These are phyloP conservation scores for Chloris gayana DNA, from an alignment of 176 grass and related monocot genomes.

Conservation along the genomic window DNA sequence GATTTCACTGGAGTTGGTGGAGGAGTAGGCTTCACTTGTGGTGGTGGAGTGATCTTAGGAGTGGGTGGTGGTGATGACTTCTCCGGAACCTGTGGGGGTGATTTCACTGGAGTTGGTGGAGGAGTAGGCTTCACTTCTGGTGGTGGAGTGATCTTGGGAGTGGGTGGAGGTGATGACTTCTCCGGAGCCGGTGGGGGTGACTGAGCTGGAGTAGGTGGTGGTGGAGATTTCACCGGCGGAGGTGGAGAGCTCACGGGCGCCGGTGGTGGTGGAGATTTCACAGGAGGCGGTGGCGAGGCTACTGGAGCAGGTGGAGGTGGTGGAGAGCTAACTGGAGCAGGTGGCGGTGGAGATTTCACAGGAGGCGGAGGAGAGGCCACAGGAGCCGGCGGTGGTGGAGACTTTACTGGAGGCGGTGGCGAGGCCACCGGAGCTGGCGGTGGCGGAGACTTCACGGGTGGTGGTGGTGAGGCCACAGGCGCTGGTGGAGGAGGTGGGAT, in stretches of 20 bases:
- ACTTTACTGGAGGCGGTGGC: neutral
- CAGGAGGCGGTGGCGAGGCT: neutral
- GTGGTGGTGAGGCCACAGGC: neutral
- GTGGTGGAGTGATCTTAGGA: neutral
- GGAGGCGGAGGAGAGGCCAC: slow-evolving; percentile 1
- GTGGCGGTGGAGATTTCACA: neutral
- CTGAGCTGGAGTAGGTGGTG: neutral
- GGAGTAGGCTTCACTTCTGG: neutral
- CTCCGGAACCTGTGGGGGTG: neutral
- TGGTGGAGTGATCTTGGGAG: neutral
- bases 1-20: neutral
- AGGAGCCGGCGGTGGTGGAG: neutral
- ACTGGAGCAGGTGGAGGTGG: neutral
- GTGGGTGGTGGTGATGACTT: neutral
- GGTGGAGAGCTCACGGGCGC: neutral
- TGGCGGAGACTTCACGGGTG: neutral
- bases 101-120: neutral
- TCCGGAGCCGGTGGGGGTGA: neutral
- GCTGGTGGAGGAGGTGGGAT: neutral
- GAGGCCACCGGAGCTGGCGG: neutral
- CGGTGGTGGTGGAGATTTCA: neutral
- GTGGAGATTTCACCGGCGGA: neutral
- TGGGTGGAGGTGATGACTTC: neutral
- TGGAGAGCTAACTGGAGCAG: neutral
- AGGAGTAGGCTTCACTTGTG: neutral